Base-by-base conservation (phyloP, 495 filamentous ascomycete genomes). In the Podospora appendiculata region DNA sequence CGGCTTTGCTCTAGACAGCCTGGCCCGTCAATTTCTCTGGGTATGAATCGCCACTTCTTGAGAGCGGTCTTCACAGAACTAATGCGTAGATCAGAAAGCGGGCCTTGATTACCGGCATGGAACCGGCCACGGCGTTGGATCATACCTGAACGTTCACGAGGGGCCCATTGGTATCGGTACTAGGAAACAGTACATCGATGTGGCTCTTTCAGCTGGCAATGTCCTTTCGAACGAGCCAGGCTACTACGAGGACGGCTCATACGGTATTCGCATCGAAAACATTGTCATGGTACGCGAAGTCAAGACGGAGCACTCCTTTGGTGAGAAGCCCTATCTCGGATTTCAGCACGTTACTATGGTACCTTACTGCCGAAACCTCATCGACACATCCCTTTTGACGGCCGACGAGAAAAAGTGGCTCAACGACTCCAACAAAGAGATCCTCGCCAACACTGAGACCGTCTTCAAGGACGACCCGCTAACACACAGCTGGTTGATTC, bases 301-400 rank as follows among this genome's bases (percentile, higher is more conserved):
- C 13, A 72, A 95, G 63, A 95, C 92, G 7, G 83, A 86, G 51
- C 77, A 95, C 69, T 80, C 79, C 36, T 96, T 96, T 61, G 93
- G 92, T 6, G 92, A 95, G 48, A 93, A 92, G 70, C 87, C 91
- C 17, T 98, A 88, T 70, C 69, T 96, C 16, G 90, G 92, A 12
- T 97, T 99, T 58, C 90, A 99, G 73, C 89, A 95, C 64, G 90
- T 96, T 54, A 99, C 94, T 1, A 91, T 97, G 89, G 88, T 89
- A 16, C 94, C 94, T 1, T 87, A 94, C 66, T 96, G 93, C 67
- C 78, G 83, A 55, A 96, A 91, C 50, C 71, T 99, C 55, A 91
- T 95, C 51, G 89, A 97, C 63, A 72, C 74, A 40, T 77, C 60
- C 7, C 74, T 94, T 45, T 61, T 99, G 57, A 89, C 83, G 17